Conservation (phyloP, 768 basidiomycete species). For the Mycena galopus region DNA sequence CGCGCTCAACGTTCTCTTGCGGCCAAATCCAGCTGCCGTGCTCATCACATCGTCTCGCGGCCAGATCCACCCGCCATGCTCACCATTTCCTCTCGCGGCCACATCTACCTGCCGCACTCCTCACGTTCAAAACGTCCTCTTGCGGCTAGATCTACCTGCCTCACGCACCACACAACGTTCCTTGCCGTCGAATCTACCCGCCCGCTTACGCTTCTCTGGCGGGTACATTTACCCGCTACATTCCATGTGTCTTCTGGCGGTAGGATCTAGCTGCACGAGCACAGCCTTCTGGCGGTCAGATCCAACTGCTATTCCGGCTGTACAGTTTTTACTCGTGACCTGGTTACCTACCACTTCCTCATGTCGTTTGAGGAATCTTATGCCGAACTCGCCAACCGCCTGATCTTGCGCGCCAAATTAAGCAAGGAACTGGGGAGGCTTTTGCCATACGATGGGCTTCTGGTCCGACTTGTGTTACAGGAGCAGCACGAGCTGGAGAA, state of each 20-base stretch:
- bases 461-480: neutral
- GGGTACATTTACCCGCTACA: too few species aligned
- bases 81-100: neutral
- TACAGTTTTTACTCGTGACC: neutral
- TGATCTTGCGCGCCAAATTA: slow-evolving; percentile 5
- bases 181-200: too few species aligned
- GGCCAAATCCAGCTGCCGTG: neutral
- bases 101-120: neutral
- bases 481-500: slow-evolving; percentile 14
- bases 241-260: too few species aligned
- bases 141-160: too few species aligned
- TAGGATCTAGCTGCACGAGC: neutral
- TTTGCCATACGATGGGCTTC: neutral
- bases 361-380: slow-evolving; percentile 6
- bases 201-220: too few species aligned
- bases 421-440: neutral
- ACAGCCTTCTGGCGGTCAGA: neutral
- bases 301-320: neutral
- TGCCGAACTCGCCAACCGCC: slow-evolving; percentile 4
- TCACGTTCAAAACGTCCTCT: too few species aligned
- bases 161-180: too few species aligned
- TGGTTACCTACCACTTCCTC: too few species aligned
- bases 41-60: neutral
- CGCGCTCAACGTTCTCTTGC: neutral
- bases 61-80: neutral